Base-by-base conservation (phyloP, 495 filamentous ascomycete genomes). In the Opeltia flavorubescens region DNA sequence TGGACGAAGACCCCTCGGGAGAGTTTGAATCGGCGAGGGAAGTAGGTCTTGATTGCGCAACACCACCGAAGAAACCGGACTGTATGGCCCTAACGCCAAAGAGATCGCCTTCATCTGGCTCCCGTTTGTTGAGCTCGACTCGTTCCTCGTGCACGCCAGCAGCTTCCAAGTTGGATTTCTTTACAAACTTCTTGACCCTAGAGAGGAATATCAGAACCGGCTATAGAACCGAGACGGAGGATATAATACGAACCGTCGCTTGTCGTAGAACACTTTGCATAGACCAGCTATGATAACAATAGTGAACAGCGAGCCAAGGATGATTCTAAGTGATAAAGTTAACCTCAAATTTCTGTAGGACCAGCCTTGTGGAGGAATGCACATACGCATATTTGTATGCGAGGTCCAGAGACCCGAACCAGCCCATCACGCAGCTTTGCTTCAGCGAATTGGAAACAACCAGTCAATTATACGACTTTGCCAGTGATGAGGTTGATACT, bases 361-460 rank as follows among this genome's bases (percentile, higher is more conserved):
- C 6, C 8, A 17, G 6, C 21, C 17, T 40, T 17, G 36, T 40
- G 20, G 6, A 28, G 24, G 25, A 15, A 17, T 5, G 24, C 15
- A 40, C 47, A 18, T 31, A 49, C 47, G 47, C 35, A 43, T 49
- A 49, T 49, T 49, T 49, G 38, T 49, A 49, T n/a, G 47, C 47
- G 15, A 49, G 39, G 5, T 43, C 7, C 8, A 49, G 33, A 17
- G 38, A 44, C 11, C 47, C 47, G 29, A 49, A 49, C 47, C 36
- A 43, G 12, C 47, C 27, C 47, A 49, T 49, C 8, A 29, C 28
- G 24, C 9, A 43, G 13, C 30, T 4, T 34, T 21, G 29, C 23
- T 26, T 9, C 38, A 18, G 21, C 38, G 3, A 36, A 23, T 3
- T n/a, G 6, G 17, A 23, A 1, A 21, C 21, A 21, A 25, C 20